Evolutionary conservation across 2,329 filamentous ascomycete species (phyloP).

Genomic region (Diaporthe humulicola): DNA sequence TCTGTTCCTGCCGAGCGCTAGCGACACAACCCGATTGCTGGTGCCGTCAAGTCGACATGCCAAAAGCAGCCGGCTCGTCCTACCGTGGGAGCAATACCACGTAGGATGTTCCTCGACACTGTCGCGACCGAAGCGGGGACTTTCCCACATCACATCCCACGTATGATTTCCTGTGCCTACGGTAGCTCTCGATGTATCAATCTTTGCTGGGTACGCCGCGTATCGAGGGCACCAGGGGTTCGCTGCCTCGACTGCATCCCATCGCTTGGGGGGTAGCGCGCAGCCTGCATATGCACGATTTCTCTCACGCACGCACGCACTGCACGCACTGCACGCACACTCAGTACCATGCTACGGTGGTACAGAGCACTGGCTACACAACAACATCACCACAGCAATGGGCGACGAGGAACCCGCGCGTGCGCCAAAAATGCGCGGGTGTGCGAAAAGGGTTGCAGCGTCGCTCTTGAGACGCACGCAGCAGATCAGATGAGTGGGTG

Average conservation of each 20-base stretch:
- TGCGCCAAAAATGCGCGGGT: too few species aligned
- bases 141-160: slow-evolving; percentile 21
- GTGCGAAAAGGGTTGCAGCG: slow-evolving; percentile 13
- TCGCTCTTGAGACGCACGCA: slow-evolving; percentile 14
- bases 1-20: slow-evolving; percentile 3
- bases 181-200: slow-evolving; percentile 18
- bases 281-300: slow-evolving; percentile 30
- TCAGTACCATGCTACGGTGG: slow-evolving; percentile 14
- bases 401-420: slow-evolving; percentile 1
- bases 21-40: slow-evolving; percentile 17
- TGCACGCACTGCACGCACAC: slow-evolving; percentile 8
- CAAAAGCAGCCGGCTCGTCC: slow-evolving; percentile 16
- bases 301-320: slow-evolving; percentile 25
- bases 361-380: background rate
- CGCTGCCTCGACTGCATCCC: slow-evolving; percentile 8
- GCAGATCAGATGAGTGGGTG: slow-evolving; percentile 16
- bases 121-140: slow-evolving; percentile 19
- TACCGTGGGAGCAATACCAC: slow-evolving; percentile 25
- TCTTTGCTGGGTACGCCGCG: slow-evolving; percentile 7
- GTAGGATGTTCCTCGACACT: slow-evolving; percentile 23
- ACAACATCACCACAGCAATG: slow-evolving; percentile 6
- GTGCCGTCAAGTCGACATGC: slow-evolving; percentile 20
- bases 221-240: slow-evolving; percentile 3
- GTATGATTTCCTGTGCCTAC: slow-evolving; percentile 32
- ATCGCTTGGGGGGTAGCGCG: slow-evolving; percentile 6